Evolutionary conservation across 192 early-diverging fungal species (phyloP).

Genomic region (Backusella morwellensis): DNA sequence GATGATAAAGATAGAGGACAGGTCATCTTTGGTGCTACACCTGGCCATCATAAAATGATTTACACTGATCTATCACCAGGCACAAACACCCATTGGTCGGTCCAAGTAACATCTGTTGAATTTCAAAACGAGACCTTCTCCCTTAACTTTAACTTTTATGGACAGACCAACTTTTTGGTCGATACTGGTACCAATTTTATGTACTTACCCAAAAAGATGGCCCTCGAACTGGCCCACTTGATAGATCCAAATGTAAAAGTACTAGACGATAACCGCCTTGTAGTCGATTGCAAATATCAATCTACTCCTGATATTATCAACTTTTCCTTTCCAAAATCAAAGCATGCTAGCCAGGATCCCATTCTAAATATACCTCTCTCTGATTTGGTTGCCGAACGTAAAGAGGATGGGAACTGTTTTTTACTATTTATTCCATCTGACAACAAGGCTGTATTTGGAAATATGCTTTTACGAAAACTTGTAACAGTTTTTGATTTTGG

Average conservation of each 20-base stretch:
- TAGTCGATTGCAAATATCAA: constrained; percentile 12
- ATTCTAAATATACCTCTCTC: constrained; percentile 11
- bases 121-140: constrained; percentile 13
- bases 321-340: constrained; percentile 4
- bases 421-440: constrained; percentile 12
- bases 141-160: constrained; percentile 8
- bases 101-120: constrained; percentile 7
- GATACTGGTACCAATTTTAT: constrained; percentile 30
- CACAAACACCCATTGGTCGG: constrained; percentile 10
- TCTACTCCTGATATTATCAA: background rate
- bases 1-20: background rate
- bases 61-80: constrained; percentile 9
- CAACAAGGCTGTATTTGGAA: constrained; percentile 9
- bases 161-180: background rate
- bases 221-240: constrained; percentile 4
- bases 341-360: background rate
- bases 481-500: constrained; percentile 30
- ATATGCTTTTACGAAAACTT: constrained; percentile 19
- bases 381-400: background rate
- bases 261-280: background rate
- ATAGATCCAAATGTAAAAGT: constrained; percentile 1
- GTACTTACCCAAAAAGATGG: constrained; percentile 12
- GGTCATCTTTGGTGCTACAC: constrained; percentile 14
- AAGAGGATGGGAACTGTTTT: background rate
- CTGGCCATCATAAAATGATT: background rate